These are phyloP conservation scores for Clitopilus passeckerianus DNA, from an alignment of 768 basidiomycete species.

Conservation along the genomic window DNA sequence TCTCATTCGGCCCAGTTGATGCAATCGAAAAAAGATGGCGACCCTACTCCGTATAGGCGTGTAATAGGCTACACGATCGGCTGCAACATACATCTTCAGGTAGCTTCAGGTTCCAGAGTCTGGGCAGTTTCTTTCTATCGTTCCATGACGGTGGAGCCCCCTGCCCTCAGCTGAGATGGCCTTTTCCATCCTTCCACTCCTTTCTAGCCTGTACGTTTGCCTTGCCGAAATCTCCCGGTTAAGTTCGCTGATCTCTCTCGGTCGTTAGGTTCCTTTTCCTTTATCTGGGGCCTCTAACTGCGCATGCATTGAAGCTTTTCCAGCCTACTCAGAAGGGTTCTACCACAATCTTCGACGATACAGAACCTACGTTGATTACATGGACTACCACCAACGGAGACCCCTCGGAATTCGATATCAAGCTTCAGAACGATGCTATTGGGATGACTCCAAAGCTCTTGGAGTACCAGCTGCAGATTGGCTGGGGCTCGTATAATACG, in stretches of 20 bases:
- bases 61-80: too few species aligned
- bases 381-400: not conserved
- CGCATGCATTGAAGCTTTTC: not conserved
- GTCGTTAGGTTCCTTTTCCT: not conserved
- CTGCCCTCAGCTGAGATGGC: not conserved
- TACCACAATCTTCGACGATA: not conserved
- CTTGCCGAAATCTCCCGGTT: not conserved
- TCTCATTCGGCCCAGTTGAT: too few species aligned
- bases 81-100: too few species aligned
- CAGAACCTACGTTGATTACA: not conserved
- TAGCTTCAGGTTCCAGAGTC: too few species aligned
- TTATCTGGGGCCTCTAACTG: not conserved
- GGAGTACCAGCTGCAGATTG: not conserved
- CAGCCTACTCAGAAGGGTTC: not conserved
- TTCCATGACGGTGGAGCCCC: not conserved
- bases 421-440: not conserved
- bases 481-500: not conserved
- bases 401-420: not conserved
- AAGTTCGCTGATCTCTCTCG: not conserved
- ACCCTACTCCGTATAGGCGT: too few species aligned
- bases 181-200: not conserved
- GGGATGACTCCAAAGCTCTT: not conserved
- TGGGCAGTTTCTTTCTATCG: not conserved
- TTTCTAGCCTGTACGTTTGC: not conserved
- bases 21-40: too few species aligned